Percentiles rank a stretch among this genome's conserved stretches.
Evolutionary conservation across 164 flowering plant species (phyloP).

Genomic region (Liriodendron chinense): DNA sequence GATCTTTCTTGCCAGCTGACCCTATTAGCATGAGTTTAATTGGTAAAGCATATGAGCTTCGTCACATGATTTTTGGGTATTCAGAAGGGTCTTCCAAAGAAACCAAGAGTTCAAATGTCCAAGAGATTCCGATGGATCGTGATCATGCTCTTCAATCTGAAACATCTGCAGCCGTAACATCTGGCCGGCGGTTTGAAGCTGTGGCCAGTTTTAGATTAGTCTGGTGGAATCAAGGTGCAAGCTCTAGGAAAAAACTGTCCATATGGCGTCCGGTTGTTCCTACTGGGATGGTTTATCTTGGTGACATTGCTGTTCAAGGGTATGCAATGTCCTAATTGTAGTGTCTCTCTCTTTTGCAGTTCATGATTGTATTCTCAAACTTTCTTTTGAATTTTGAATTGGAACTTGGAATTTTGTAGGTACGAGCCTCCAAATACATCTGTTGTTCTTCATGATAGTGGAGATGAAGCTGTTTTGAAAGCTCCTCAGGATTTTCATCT

Average conservation of each 20-base stretch:
- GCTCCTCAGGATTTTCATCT: constrained; percentile 67
- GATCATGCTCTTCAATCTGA: constrained; percentile 34
- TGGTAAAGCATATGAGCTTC: constrained; percentile 70
- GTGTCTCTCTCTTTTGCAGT: not conserved
- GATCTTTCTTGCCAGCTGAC: constrained; percentile 89
- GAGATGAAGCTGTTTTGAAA: constrained; percentile 55
- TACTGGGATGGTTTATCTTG: constrained; percentile 73
- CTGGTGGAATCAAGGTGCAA: constrained; percentile 90
- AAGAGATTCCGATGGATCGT: constrained; percentile 22
- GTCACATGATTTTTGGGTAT: constrained; percentile 50
- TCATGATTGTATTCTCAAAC: not conserved
- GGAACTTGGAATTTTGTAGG: constrained; percentile 34
- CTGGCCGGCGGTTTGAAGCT: constrained; percentile 61
- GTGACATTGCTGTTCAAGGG: constrained; percentile 92
- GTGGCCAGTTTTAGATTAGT: constrained; percentile 74
- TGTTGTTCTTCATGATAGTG: constrained; percentile 67
- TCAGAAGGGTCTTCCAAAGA: constrained; percentile 34
- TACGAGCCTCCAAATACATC: constrained; percentile 87
- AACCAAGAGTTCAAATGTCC: constrained; percentile 23
- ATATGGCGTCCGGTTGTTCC: constrained; percentile 95
- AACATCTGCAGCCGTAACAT: constrained; percentile 31
- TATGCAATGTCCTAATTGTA: constrained; percentile 24
- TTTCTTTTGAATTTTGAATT: constrained; percentile 8
- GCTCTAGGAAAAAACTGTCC: constrained; percentile 73
- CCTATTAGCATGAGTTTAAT: constrained; percentile 35